These are phyloP conservation scores for Acanthamoeba sp. DNA, from an alignment of 208 protist species.

Conservation along the genomic window DNA sequence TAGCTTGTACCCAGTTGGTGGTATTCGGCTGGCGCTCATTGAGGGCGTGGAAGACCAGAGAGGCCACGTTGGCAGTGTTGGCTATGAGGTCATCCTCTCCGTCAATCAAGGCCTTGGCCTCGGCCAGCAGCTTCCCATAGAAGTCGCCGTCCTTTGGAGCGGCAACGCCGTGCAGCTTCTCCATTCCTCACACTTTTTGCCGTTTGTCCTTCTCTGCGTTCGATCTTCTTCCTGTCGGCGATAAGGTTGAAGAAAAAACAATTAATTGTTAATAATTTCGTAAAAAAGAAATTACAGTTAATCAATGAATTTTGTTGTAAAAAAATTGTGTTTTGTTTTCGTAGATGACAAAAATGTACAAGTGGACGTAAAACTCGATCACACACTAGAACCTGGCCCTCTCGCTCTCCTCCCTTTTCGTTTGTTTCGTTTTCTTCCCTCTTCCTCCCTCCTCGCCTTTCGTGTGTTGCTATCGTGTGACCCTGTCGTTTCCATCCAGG, in stretches of 20 bases:
- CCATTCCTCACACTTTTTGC: neutral
- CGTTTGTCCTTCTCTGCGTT: neutral
- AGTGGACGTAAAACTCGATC: neutral
- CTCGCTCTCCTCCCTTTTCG: neutral
- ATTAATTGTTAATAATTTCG: too few species aligned
- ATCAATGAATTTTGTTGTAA: too few species aligned
- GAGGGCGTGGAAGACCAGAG: conserved; percentile 69
- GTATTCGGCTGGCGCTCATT: neutral
- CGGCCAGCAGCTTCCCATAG: conserved; percentile 44
- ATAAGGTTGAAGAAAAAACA: too few species aligned
- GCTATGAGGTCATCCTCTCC: conserved; percentile 68
- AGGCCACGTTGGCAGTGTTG: conserved; percentile 70
- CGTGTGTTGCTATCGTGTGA: too few species aligned
- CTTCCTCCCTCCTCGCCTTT: too few species aligned
- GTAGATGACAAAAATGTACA: conserved; percentile 4
- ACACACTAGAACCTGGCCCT: neutral
- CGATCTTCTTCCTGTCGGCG: neutral
- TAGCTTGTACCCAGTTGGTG: conserved; percentile 48
- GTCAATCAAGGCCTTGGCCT: conserved; percentile 13
- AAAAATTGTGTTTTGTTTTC: neutral
- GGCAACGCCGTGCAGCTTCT: conserved; percentile 36
- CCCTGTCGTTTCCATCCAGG: too few species aligned
- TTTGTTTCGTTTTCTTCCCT: too few species aligned
- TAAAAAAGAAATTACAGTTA: too few species aligned
- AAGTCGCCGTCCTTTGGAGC: neutral